These are phyloP conservation scores for Colletotrichum euphorbiae DNA, from an alignment of 2,329 filamentous ascomycete genomes.

Conservation along the genomic window DNA sequence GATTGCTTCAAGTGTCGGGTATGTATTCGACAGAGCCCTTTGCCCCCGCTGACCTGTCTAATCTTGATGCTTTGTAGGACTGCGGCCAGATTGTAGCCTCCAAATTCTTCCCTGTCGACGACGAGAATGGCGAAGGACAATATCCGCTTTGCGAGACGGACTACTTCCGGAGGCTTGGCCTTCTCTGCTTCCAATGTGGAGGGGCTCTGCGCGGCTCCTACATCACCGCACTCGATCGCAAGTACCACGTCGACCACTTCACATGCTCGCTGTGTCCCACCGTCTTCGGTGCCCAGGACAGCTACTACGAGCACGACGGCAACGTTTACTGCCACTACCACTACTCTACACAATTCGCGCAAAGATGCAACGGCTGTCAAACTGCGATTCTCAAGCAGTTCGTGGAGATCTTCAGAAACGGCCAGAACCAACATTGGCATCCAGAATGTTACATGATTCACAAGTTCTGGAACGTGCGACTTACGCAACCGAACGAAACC, in stretches of 20 bases:
- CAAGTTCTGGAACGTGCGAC: constrained; percentile 98
- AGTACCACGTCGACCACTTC: constrained; percentile 99
- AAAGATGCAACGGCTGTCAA: constrained; percentile 95
- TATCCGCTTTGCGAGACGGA: constrained; percentile 98
- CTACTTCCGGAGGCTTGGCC: constrained; percentile 91
- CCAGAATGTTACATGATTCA: constrained; percentile 99
- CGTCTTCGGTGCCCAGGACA: constrained; percentile 97
- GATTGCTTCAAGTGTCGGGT: constrained; percentile 99
- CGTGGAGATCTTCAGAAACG: constrained; percentile 97
- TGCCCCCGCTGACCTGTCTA: constrained; percentile 34
- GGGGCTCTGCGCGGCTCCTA: constrained; percentile 95
- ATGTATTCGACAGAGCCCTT: constrained; percentile 42
- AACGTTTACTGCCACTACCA: constrained; percentile 99
- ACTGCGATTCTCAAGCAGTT: constrained; percentile 99
- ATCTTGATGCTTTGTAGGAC: constrained; percentile 69
- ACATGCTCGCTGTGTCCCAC: constrained; percentile 97
- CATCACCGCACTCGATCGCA: constrained; percentile 96
- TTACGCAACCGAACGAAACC: constrained; percentile 71
- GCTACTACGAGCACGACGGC: constrained; percentile 97
- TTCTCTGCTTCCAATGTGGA: constrained; percentile 92
- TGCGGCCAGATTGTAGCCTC: constrained; percentile 97
- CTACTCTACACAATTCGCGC: constrained; percentile 97
- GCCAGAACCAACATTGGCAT: constrained; percentile 99
- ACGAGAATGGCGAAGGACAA: constrained; percentile 85
- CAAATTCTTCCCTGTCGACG: constrained; percentile 98